These are phyloP conservation scores for Suillus occidentalis DNA, from an alignment of 768 basidiomycete genomes.

Conservation along the genomic window DNA sequence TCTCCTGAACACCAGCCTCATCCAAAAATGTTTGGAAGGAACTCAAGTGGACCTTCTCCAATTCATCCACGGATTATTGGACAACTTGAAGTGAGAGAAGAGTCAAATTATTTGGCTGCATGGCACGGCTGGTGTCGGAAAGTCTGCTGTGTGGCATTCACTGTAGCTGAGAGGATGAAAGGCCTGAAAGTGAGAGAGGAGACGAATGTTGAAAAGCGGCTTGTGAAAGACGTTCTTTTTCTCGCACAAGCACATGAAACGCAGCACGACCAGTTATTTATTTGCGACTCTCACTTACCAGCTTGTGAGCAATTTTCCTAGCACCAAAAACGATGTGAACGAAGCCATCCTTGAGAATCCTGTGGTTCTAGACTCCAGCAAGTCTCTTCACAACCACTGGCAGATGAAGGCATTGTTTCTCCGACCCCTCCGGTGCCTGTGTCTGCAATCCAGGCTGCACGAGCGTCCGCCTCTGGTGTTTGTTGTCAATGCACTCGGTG, in stretches of 20 bases:
- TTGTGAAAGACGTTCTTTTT: slow-evolving; percentile 1
- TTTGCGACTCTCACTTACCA: not conserved
- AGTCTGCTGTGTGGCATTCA: slow-evolving; percentile 2
- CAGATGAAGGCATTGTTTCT: not conserved
- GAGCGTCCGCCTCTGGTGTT: not conserved
- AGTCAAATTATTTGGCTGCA: too few species aligned
- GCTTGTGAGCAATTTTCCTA: not conserved
- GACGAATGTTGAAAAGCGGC: not conserved
- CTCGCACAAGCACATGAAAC: not conserved
- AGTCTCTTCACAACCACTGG: not conserved
- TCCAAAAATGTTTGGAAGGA: not conserved
- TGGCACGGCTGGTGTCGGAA: not conserved
- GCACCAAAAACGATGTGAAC: not conserved
- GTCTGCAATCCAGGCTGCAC: not conserved
- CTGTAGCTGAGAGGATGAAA: not conserved
- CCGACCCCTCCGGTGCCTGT: not conserved
- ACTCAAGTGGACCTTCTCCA: not conserved
- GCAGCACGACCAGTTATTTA: not conserved
- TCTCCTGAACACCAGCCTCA: not conserved
- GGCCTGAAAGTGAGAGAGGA: not conserved
- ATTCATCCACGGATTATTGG: too few species aligned
- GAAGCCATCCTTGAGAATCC: not conserved
- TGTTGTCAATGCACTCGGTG: not conserved
- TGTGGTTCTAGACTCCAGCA: not conserved
- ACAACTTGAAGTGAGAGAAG: too few species aligned